phyloP scores from a whole-genome alignment of 2,329 filamentous ascomycete species.

The Alternaria sp. region DNA sequence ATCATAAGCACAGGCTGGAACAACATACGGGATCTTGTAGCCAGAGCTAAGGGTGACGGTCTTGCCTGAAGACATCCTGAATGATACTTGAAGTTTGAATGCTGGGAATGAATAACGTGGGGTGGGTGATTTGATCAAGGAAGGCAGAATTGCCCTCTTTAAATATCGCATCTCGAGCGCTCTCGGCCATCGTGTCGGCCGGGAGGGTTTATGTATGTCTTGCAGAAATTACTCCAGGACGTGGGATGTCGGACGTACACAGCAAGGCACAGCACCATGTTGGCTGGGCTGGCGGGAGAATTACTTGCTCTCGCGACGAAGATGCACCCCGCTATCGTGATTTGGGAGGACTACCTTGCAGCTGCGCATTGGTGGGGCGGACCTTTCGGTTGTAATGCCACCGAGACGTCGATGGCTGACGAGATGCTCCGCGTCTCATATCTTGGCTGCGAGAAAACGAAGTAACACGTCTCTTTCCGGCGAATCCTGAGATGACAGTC shows the following conservation, averaged over 20 bases:
- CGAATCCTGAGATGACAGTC: neutral
- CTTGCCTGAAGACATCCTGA: constrained; percentile 46
- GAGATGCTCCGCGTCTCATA: neutral
- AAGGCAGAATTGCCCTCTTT: constrained; percentile 16
- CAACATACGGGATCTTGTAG: constrained; percentile 57
- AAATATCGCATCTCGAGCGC: constrained; percentile 16
- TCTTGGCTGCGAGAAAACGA: neutral
- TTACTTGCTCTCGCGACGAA: constrained; percentile 27
- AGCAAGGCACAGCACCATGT: constrained; percentile 23
- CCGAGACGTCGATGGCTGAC: neutral
- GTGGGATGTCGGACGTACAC: constrained; percentile 16
- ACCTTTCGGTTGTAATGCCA: neutral
- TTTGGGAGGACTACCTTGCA: constrained; percentile 3
- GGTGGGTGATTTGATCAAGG: neutral
- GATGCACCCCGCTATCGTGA: constrained; percentile 30
- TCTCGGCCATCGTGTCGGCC: constrained; percentile 1
- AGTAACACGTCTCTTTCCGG: neutral
- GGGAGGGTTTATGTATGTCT: neutral
- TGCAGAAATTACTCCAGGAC: constrained; percentile 22
- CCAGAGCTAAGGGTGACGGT: constrained; percentile 41
- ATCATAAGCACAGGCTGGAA: constrained; percentile 30
- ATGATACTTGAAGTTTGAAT: constrained; percentile 4
- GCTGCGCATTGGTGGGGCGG: neutral
- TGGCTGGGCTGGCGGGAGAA: constrained; percentile 30
- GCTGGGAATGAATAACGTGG: neutral